Base-by-base conservation (phyloP, 2,329 filamentous ascomycete species). In the Talaromyces sp. region DNA sequence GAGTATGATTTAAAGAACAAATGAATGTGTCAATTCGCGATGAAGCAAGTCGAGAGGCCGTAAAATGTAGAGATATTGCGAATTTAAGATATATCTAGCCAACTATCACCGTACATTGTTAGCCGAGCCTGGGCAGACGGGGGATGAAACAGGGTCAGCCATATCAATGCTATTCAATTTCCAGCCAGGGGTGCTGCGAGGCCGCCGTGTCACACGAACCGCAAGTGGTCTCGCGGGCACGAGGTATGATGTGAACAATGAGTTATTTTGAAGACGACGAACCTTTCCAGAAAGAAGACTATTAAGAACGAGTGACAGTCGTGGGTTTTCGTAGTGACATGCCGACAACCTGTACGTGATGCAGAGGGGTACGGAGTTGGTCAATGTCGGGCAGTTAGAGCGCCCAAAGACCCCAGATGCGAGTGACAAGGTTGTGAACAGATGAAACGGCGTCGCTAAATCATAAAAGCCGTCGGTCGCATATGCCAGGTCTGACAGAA, bases 61-160 rank as follows among this genome's bases (percentile, higher is more conserved):
- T 56, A 38, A 25, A 17, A 36, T 56, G 31, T 22, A 56, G 5
- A 22, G n/a, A 36, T 36, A 56, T 10, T 53, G 27, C 25, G 27
- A 31, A 19, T n/a, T 2, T n/a, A 29, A 25, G 11, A 25, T 6
- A 15, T 25, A 56, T 36, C 53, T 38, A 36, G 31, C 7, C 53
- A 56, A 53, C n/a, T 36, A 13, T 25, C 31, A 56, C 17, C 17
- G 59, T 17, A 15, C 7, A 51, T 53, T 49, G 45, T 38, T 29
- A 61, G 45, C 34, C 6, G 17, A 61, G 59, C 31, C 31, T 17
- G 31, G 31, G 6, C n/a, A 51, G 45, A 53, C 15, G 59, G 53
- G 59, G 31, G 59, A 61, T 54, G 59, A 61, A 53, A 61, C 59
- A 19, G 34, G 31, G n/a, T 47, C 40, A n/a, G 38, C 58, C 15